Evolutionary conservation across 2,329 filamentous ascomycete species (phyloP), one percentile per base, ranked within the genome.

Genomic region (Ophiostoma montium): DNA sequence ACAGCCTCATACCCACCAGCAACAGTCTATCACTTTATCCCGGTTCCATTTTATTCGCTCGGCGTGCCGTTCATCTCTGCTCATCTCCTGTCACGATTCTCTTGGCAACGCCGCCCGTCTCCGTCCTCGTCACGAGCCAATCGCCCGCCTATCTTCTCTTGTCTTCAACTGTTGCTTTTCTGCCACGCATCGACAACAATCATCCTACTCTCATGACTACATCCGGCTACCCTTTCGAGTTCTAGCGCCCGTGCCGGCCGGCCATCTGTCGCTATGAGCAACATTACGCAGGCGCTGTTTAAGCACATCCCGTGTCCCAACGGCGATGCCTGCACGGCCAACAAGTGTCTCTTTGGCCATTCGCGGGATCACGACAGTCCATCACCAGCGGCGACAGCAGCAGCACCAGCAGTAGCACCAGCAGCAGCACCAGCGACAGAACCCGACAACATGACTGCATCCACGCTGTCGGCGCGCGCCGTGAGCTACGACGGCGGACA

Each of bases 271-370:
- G 38, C 13, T 21, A 57, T 57, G 53, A 47, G 47, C 35, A 19
- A 31, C n/a, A 43, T 52, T 12, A 31, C 50, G 9, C 41, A 53
- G 10, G 39, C 19, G 3, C 46, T 58, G 3, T 47, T 58, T 41
- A 57, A 55, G 46, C 57, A 58, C 46, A 58, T 58, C 12, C 50
- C 55, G 16, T 58, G 57, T 18, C 57, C 57, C 16, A 51, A 51
- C 2, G 57, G 56, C 18, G 52, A 53, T 19, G 50, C 49, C 8
- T 58, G 57, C 50, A 56, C 54, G 3, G 16, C 51, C 3, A 44
- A 52, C 12, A 53, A 51, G n/a, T 58, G 57, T 21, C 51, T 58
- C n/a, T 58, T 58, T 38, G 44, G 54, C 7, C 57, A 58, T 39
- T 33, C 18, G 21, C 13, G 18, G 5, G 31, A 46, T 16, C 13